These are phyloP conservation scores for Pulveroboletus frians DNA, from an alignment of 768 basidiomycete genomes.

Conservation along the genomic window DNA sequence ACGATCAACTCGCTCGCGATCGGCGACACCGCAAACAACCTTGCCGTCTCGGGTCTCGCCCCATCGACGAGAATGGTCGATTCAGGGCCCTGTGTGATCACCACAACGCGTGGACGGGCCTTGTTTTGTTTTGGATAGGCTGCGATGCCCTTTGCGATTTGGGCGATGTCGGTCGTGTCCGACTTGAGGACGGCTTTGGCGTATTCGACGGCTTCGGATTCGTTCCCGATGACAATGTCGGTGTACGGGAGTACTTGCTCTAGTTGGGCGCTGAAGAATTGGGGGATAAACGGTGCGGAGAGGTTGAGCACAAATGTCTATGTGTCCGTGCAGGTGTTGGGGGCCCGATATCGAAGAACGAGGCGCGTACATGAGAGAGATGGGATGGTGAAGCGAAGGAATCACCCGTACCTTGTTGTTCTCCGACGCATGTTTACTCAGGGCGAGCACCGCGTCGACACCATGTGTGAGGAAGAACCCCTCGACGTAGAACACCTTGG, in stretches of 20 bases:
- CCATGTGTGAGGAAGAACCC: constrained; percentile 99
- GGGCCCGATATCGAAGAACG: neutral
- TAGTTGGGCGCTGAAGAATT: constrained; percentile 85
- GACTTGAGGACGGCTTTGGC: constrained; percentile 67
- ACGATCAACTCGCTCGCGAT: constrained; percentile 66
- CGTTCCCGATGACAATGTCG: constrained; percentile 95
- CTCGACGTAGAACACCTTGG: constrained; percentile 89
- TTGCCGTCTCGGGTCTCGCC: constrained; percentile 44
- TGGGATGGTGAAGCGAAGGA: neutral
- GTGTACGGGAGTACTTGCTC: constrained; percentile 76
- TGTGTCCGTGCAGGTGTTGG: neutral
- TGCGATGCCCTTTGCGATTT: constrained; percentile 76
- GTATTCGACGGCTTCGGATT: constrained; percentile 88
- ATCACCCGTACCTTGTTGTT: constrained; percentile 57
- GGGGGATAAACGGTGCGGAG: constrained; percentile 94
- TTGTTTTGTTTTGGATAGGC: constrained; percentile 75
- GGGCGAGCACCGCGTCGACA: constrained; percentile 56
- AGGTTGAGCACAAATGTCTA: constrained; percentile 92
- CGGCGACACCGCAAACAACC: constrained; percentile 53
- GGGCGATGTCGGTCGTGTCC: constrained; percentile 56
- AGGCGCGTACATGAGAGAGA: neutral
- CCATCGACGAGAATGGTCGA: constrained; percentile 73
- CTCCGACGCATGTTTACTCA: constrained; percentile 73
- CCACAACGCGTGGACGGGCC: constrained; percentile 70
- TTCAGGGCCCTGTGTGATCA: constrained; percentile 87